These are phyloP conservation scores for Brettanomyces custersianus DNA, from an alignment of 805 yeast genomes.

Conservation along the genomic window DNA sequence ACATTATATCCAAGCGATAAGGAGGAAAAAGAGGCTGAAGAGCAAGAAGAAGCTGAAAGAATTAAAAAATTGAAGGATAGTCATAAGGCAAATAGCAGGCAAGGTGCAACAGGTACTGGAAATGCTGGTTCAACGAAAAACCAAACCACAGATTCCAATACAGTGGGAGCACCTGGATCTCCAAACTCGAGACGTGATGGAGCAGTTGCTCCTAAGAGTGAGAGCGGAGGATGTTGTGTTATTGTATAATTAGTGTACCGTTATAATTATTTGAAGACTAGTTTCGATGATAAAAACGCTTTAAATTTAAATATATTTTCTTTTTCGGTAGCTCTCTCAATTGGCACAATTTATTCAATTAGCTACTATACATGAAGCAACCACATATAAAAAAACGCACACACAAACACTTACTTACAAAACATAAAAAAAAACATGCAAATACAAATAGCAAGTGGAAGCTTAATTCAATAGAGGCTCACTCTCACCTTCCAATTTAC, in stretches of 20 bases:
- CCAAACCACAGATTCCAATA: background rate
- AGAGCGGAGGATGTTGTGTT: constrained; percentile 27
- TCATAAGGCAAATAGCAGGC: background rate
- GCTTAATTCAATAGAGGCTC: constrained; percentile 3
- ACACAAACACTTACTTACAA: too few species aligned
- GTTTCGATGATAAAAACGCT: too few species aligned
- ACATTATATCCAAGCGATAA: constrained; percentile 19
- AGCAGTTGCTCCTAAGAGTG: constrained; percentile 3
- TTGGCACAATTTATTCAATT: too few species aligned
- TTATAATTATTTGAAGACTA: too few species aligned
- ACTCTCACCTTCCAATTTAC: constrained; percentile 6
- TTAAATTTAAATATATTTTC: too few species aligned
- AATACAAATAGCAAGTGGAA: too few species aligned
- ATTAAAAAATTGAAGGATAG: constrained; percentile 6
- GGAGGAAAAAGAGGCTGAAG: constrained; percentile 13
- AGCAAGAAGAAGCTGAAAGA: constrained; percentile 2
- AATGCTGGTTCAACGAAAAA: background rate
- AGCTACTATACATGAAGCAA: too few species aligned
- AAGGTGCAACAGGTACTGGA: background rate
- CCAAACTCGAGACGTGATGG: background rate
- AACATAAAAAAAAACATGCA: too few species aligned
- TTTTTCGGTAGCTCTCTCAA: too few species aligned
- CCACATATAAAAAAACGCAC: too few species aligned
- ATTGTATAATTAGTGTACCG: constrained; percentile 25
- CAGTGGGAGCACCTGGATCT: background rate